Conservation (phyloP, 305 asterid genomes). For the Petunia hybrid region DNA sequence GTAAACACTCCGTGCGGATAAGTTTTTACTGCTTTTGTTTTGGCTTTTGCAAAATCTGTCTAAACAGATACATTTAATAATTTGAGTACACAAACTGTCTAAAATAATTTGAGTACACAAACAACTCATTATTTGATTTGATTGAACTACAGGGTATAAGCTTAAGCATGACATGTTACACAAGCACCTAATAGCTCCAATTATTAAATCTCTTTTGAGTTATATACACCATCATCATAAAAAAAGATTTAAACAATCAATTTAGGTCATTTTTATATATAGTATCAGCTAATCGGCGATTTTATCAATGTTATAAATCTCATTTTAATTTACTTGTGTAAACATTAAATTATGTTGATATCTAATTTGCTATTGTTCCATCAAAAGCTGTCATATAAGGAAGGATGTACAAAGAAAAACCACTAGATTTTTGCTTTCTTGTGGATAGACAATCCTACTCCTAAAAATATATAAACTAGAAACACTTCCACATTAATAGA, state of each 20-base stretch:
- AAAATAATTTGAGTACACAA: conserved; percentile 2
- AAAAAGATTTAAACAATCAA: no score
- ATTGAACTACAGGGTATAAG: conserved; percentile 12
- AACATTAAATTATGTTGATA: no score
- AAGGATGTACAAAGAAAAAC: conserved; percentile 1
- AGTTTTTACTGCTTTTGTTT: no score
- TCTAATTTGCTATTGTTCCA: conserved; percentile 26
- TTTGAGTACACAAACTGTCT: neutral
- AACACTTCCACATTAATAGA: neutral
- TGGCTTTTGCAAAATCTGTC: no score
- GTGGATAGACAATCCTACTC: neutral
- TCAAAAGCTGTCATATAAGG: neutral
- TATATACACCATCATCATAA: no score
- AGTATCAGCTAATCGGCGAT: no score
- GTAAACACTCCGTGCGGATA: no score
- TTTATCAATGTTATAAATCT: no score
- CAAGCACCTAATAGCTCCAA: conserved; percentile 30
- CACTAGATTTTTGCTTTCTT: neutral
- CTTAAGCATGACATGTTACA: conserved; percentile 26
- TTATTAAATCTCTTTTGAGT: neutral
- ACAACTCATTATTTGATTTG: conserved; percentile 20
- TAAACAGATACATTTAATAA: neutral
- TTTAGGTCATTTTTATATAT: no score
- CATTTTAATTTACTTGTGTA: no score
- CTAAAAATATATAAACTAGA: conserved; percentile 1